These are phyloP conservation scores for Boletus reticulatus DNA, from an alignment of 768 basidiomycete species.

Conservation along the genomic window DNA sequence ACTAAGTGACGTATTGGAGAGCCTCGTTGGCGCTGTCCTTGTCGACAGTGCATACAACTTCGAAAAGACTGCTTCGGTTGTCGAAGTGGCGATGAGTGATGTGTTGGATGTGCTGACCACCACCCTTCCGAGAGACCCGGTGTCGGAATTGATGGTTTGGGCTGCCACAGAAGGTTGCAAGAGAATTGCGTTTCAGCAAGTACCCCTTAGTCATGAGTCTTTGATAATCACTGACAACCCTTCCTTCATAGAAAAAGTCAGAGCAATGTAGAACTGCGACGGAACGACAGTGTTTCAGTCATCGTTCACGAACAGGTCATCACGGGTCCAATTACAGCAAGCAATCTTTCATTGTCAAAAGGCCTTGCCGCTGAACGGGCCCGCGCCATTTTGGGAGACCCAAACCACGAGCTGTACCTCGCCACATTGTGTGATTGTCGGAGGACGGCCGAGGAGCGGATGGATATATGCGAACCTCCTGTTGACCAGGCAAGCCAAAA, in stretches of 20 bases:
- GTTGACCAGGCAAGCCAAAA: slow-evolving; percentile 19
- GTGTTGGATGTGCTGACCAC: slow-evolving; percentile 60
- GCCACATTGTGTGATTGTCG: slow-evolving; percentile 42
- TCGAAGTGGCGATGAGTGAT: slow-evolving; percentile 64
- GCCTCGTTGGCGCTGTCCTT: slow-evolving; percentile 78
- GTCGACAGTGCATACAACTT: slow-evolving; percentile 78
- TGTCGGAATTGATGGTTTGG: slow-evolving; percentile 71
- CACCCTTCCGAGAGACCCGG: slow-evolving; percentile 64
- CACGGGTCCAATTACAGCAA: slow-evolving; percentile 58
- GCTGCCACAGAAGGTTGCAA: slow-evolving; percentile 56
- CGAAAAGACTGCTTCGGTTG: slow-evolving; percentile 60
- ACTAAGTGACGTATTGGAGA: slow-evolving; percentile 82
- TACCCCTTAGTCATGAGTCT: slow-evolving; percentile 6
- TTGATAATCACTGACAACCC: not conserved
- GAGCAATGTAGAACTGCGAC: slow-evolving; percentile 42
- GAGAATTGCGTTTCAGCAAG: slow-evolving; percentile 45
- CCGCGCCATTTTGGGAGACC: slow-evolving; percentile 48
- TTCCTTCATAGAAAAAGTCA: slow-evolving; percentile 36
- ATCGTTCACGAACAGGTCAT: slow-evolving; percentile 56
- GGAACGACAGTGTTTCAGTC: slow-evolving; percentile 53
- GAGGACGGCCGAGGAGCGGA: slow-evolving; percentile 14
- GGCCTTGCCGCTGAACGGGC: slow-evolving; percentile 67
- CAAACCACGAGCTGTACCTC: slow-evolving; percentile 44
- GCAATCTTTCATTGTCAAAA: slow-evolving; percentile 60
- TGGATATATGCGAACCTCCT: slow-evolving; percentile 14